A percentile compares a stretch with the other conserved stretches of the same genome.
Evolutionary conservation across 805 yeast genomes (phyloP).

Genomic region (Yamadazyma olivae): DNA sequence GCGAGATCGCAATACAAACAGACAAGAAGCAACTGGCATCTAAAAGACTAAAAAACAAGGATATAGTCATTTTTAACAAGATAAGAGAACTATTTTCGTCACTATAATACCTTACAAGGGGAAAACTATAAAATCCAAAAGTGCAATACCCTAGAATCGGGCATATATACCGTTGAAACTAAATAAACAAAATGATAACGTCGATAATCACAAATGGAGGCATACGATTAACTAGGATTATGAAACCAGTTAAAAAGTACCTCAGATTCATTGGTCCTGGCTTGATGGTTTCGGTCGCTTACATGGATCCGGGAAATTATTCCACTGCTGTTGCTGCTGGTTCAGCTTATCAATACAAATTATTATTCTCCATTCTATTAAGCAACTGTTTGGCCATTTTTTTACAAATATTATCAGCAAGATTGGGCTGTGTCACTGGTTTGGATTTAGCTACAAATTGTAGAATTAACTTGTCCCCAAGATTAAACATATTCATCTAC

Average conservation of each 20-base stretch:
- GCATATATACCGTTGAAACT: too few species aligned
- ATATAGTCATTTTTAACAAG: too few species aligned
- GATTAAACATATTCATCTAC: constrained; percentile 64
- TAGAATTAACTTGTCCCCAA: constrained; percentile 61
- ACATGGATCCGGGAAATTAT: constrained; percentile 93
- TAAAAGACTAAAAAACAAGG: too few species aligned
- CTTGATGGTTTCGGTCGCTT: constrained; percentile 82
- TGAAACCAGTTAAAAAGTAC: constrained; percentile 10
- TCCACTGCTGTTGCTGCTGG: constrained; percentile 89
- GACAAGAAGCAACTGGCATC: too few species aligned
- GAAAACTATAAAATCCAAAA: too few species aligned
- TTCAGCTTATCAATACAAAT: constrained; percentile 69
- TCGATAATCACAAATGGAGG: too few species aligned
- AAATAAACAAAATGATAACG: too few species aligned
- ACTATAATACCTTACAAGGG: too few species aligned
- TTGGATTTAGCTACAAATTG: constrained; percentile 85
- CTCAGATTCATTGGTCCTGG: constrained; percentile 77
- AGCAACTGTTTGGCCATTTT: constrained; percentile 85
- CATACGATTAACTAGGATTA: too few species aligned
- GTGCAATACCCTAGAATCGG: too few species aligned
- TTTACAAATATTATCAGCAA: constrained; percentile 78
- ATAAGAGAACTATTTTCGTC: too few species aligned
- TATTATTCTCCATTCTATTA: constrained; percentile 67
- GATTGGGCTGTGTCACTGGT: constrained; percentile 87
- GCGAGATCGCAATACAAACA: too few species aligned